Base-by-base conservation (phyloP, 805 yeast genomes). In the Starmerella sp. region DNA sequence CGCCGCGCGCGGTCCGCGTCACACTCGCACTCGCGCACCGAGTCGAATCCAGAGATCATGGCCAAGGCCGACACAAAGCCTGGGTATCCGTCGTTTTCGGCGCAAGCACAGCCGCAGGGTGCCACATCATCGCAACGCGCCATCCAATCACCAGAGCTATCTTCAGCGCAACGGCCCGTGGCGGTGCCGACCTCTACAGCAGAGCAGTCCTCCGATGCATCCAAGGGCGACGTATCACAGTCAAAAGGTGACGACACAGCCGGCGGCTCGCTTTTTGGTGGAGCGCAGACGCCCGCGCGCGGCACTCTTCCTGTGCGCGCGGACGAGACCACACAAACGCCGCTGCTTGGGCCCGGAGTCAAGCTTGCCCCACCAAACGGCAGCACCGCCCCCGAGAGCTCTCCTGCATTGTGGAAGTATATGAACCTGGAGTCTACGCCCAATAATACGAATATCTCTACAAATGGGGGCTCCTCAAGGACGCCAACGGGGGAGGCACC, bases 361-460 rank as follows among this genome's bases (percentile, higher is more conserved):
- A 63, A 62, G 36, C 65, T 70, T 42, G 72, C 71, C 4, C 72
- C 73, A 30, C 36, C 50, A 17, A 32, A 35, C 66, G 64, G 72
- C 70, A 66, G 72, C 68, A 72, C 71, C 78, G 69, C 71, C 65
- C 74, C 73, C 6, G 76, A 72, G 49, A 79, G 84, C 34, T 86
- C 95, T 1, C 97, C 97, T 1, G 96, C 73, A 15, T 79, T 90
- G 56, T 87, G 96, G 97, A 86, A 85, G 66, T 82, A 86, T 71
- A 87, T 90, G 65, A 96, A 89, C 64, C 82, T 90, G 50, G 71
- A 75, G 54, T 73, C 79, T 42, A 77, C 82, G 4, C 71, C 71
- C 4, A 58, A 62, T 39, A 57, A 59, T 42, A 38, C 43, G 6
- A 36, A 42, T 9, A 34, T 48, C 14, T 32, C 54, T 30, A 13